phyloP scores from a whole-genome alignment of 139 green algal species.

The Tetratostichococcus sp. region DNA sequence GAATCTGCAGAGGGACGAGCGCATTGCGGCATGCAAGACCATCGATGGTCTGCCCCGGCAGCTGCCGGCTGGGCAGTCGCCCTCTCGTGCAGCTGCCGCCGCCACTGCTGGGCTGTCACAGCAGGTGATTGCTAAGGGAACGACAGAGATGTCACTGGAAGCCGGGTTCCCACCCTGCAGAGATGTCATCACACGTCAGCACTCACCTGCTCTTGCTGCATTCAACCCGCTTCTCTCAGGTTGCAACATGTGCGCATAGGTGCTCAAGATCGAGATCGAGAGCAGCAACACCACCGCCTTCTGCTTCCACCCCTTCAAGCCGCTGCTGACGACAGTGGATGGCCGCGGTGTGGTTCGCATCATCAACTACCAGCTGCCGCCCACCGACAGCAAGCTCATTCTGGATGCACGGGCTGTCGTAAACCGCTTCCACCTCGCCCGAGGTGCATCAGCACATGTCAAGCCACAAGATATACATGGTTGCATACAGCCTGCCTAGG shows the following conservation, averaged over 20 bases:
- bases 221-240: too few relatives aligned
- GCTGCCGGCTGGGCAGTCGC: neutral
- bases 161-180: too few relatives aligned
- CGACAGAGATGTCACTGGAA: too few relatives aligned
- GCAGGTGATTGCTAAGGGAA: neutral
- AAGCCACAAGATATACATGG: too few relatives aligned
- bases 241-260: too few relatives aligned
- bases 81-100: neutral
- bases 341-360: conserved; percentile 50
- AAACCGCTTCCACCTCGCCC: conserved; percentile 33
- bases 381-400: neutral
- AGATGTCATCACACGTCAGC: too few relatives aligned
- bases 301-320: conserved; percentile 71
- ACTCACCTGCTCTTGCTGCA: too few relatives aligned
- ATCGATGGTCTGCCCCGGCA: neutral
- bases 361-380: conserved; percentile 42
- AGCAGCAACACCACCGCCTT: conserved; percentile 39
- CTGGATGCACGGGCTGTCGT: neutral
- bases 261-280: conserved; percentile 36
- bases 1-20: neutral
- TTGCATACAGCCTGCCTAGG: too few relatives aligned
- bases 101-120: too few relatives aligned
- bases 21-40: neutral
- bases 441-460: neutral
- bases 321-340: conserved; percentile 53